Percentiles rank a stretch among this genome's conserved stretches.
phyloP scores from a whole-genome alignment of 192 early-diverging fungal genomes.

The Mortierella alpina region DNA sequence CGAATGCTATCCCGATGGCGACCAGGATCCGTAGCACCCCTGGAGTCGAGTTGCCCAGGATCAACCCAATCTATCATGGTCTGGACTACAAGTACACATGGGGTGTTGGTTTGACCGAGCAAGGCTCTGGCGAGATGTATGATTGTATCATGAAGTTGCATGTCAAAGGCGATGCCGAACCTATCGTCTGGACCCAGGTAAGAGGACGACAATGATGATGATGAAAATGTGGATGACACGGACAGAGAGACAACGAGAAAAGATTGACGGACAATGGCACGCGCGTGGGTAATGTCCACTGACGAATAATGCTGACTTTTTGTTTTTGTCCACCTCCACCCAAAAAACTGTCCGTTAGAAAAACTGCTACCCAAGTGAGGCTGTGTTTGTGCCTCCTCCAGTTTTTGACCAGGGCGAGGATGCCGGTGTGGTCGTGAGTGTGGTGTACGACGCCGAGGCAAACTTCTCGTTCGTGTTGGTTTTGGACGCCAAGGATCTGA shows the following conservation, averaged over 20 bases:
- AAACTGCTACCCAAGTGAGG: slow-evolving; percentile 83
- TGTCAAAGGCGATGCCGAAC: slow-evolving; percentile 53
- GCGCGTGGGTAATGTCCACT: too few relatives aligned
- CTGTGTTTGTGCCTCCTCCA: slow-evolving; percentile 77
- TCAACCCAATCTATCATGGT: slow-evolving; percentile 61
- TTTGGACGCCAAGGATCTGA: slow-evolving; percentile 75
- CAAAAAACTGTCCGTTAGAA: slow-evolving; percentile 47
- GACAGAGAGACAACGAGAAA: too few relatives aligned
- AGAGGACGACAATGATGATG: background rate
- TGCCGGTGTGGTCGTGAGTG: slow-evolving; percentile 78
- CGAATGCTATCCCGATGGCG: slow-evolving; percentile 24
- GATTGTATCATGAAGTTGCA: slow-evolving; percentile 69
- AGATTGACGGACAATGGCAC: too few relatives aligned
- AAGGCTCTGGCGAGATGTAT: slow-evolving; percentile 58
- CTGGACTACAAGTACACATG: slow-evolving; percentile 63
- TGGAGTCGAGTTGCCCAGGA: slow-evolving; percentile 62
- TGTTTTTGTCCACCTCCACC: background rate
- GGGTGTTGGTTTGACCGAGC: slow-evolving; percentile 57
- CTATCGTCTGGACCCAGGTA: slow-evolving; percentile 43
- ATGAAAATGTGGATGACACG: too few relatives aligned
- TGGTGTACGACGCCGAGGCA: slow-evolving; percentile 77
- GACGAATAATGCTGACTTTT: background rate
- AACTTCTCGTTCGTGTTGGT: slow-evolving; percentile 77
- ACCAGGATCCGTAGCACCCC: slow-evolving; percentile 56
- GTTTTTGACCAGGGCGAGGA: slow-evolving; percentile 70